Conservation (phyloP, 108 stramenopile species). For the Ochromonas danica region DNA sequence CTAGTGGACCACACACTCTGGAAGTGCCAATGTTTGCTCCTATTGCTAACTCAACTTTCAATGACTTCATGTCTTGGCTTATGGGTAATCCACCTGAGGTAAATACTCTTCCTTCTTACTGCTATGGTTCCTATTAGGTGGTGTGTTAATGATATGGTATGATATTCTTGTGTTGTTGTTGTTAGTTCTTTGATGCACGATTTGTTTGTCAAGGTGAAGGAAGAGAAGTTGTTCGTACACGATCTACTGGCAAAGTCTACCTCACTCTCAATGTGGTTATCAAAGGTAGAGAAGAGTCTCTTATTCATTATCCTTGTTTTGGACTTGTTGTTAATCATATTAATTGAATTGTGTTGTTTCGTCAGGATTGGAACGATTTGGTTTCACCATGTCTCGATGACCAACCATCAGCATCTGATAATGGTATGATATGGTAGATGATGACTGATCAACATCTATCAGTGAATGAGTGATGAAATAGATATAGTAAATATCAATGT, state of each 20-base stretch:
- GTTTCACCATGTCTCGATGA: no score
- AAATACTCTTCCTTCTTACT: not conserved
- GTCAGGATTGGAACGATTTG: no score
- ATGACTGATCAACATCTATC: no score
- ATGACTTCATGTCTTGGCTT: conserved; percentile 63
- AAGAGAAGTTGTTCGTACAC: conserved; percentile 17
- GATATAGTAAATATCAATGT: no score
- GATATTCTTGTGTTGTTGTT: not conserved
- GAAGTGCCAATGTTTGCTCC: conserved; percentile 67
- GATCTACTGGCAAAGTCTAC: not conserved
- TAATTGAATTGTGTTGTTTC: no score
- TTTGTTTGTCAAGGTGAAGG: conserved; percentile 34
- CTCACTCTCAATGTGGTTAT: not conserved
- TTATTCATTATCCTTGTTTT: no score
- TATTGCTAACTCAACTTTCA: conserved; percentile 50
- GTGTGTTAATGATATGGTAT: not conserved
- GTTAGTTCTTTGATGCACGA: conserved; percentile 15
- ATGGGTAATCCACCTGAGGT: conserved; percentile 65
- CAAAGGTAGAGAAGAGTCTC: no score
- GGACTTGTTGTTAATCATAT: no score
- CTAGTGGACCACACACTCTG: conserved; percentile 58
- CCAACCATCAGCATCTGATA: no score
- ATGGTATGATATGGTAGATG: no score
- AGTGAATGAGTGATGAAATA: no score
- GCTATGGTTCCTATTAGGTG: not conserved